Base-by-base conservation (phyloP, 305 asterid genomes). In the Fraxinus velutina region DNA sequence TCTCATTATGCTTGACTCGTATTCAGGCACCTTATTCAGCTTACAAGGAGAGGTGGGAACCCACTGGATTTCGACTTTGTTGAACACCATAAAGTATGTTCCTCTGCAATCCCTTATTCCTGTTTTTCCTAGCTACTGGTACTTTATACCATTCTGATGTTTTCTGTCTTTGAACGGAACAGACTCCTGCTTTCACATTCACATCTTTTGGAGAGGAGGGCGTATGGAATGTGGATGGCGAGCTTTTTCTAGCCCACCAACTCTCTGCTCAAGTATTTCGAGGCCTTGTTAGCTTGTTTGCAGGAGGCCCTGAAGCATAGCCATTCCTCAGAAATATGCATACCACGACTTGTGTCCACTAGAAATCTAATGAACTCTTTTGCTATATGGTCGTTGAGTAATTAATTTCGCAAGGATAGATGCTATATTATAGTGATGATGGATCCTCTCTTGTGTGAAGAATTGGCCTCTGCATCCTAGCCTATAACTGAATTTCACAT, bases 241-340 rank as follows among this genome's bases (percentile, higher is more conserved):
- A 96, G 93, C 86, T 90, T 76, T 90, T 96, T 71, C 87, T 64
- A 77, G 99, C 98, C 22, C 98, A 94, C 76, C 85, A 87, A 88
- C 93, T 96, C 74, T 93, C 99, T 12, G 99, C 97, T 68, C 98
- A 94, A 91, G 98, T 94, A 68, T 94, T 92, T 72, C 97, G 97
- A 9, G 98, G 99, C 86, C 94, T 96, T 71, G 87, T 94, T 81
- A 89, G 91, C 89, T 73, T 96, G 86, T 96, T 94, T 77, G 99
- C 97, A 24, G 84, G 92, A 22, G 99, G 99, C 39, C 98, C 98
- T 52, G 90, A 87, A 47, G 89, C 85, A 32, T 92, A 87, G 82
- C 62, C 4, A 19, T 27, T 37, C 77, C 81, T 6, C 12, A 17
- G 75, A 13, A 76, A 82, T 75, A 29, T 74, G 75, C 55, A 75